phyloP scores from a whole-genome alignment of 176 grass and related monocot species.

The barley (Hordeum vulgare) region DNA sequence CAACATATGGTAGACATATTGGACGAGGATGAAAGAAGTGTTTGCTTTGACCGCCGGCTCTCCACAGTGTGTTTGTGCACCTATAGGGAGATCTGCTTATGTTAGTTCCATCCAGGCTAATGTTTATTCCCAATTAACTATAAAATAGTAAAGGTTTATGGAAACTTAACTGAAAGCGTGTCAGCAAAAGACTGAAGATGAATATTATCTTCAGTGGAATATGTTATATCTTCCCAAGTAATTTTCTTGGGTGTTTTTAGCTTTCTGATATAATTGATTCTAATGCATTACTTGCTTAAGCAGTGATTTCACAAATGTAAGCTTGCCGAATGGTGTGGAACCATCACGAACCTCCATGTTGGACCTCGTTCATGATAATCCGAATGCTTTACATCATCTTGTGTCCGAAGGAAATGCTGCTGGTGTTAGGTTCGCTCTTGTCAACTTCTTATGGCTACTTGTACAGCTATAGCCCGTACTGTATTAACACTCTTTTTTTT shows the following conservation, averaged over 20 bases:
- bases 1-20: constrained; percentile 82
- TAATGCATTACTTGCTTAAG: constrained; percentile 30
- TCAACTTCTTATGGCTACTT: constrained; percentile 2
- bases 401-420: constrained; percentile 74
- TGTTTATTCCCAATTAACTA: not conserved
- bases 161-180: constrained; percentile 11
- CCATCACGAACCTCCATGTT: constrained; percentile 58
- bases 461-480: not conserved
- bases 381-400: constrained; percentile 86
- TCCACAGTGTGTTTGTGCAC: constrained; percentile 60
- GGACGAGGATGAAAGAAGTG: constrained; percentile 76
- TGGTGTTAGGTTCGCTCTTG: constrained; percentile 57
- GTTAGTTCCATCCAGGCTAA: constrained; percentile 64
- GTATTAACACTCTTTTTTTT: constrained; percentile 7
- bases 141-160: not conserved
- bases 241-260: not conserved
- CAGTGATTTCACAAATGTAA: constrained; percentile 70
- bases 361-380: constrained; percentile 66
- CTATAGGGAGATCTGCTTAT: constrained; percentile 60
- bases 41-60: constrained; percentile 83
- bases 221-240: constrained; percentile 20
- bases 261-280: constrained; percentile 14
- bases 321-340: constrained; percentile 46
- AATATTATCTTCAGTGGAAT: constrained; percentile 4
- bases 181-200: not conserved